These are phyloP conservation scores for Sporothrix brasiliensis DNA, from an alignment of 2,329 filamentous ascomycete genomes.

Conservation along the genomic window DNA sequence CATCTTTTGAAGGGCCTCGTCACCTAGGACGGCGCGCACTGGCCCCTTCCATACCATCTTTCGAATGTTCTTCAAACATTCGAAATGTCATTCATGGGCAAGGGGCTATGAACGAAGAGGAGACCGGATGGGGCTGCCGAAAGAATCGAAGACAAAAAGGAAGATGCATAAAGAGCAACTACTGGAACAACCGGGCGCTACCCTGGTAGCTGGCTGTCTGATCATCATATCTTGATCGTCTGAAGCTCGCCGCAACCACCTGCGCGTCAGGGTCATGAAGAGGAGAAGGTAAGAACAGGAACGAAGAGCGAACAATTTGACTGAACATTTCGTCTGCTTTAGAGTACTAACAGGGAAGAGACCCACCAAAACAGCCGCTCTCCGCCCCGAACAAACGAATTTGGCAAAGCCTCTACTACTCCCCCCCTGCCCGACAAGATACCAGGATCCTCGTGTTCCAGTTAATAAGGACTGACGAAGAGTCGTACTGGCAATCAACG, in stretches of 20 bases:
- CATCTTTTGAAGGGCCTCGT: no score
- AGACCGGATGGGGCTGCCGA: not conserved
- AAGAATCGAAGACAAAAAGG: not conserved
- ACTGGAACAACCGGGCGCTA: not conserved
- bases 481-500: constrained; percentile 26
- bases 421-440: constrained; percentile 24
- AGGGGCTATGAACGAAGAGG: not conserved
- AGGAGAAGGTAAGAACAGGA: not conserved
- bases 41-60: not conserved
- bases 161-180: not conserved
- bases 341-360: not conserved
- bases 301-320: not conserved
- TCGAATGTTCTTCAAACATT: constrained; percentile 27
- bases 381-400: not conserved
- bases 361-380: not conserved
- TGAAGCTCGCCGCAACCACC: constrained; percentile 21
- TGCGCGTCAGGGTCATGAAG: constrained; percentile 28
- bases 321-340: not conserved
- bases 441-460: constrained; percentile 25
- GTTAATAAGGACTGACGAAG: constrained; percentile 31
- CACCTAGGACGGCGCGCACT: constrained; percentile 1
- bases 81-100: constrained; percentile 16
- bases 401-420: not conserved
- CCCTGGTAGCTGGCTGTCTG: constrained; percentile 32
- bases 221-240: constrained; percentile 34